Conservation (phyloP, 2,329 filamentous ascomycete genomes). For the Teratosphaeria nubilosa region DNA sequence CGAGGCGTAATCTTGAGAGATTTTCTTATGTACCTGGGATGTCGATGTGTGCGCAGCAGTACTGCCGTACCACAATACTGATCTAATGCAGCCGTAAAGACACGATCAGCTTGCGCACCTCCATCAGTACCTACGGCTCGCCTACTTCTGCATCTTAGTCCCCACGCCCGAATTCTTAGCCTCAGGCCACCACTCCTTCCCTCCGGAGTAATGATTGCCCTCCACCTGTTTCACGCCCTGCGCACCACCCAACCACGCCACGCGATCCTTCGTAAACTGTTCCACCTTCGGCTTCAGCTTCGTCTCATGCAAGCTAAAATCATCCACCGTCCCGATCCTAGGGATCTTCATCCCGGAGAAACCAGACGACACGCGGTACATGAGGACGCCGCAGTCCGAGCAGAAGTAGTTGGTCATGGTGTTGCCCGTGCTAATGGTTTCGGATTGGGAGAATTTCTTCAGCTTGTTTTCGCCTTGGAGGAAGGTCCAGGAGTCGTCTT, state of each 20-base stretch:
- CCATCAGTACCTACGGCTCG: too few species aligned
- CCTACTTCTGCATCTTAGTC: background rate
- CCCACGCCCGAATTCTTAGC: background rate
- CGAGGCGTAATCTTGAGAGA: too few species aligned
- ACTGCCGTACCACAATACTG: too few species aligned
- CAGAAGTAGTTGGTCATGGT: constrained; percentile 56
- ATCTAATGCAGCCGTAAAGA: too few species aligned
- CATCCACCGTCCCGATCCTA: constrained; percentile 52
- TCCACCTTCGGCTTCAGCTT: constrained; percentile 46
- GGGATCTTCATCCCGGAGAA: constrained; percentile 41
- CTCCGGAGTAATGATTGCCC: background rate
- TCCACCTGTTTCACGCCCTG: background rate
- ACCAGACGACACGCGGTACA: constrained; percentile 43
- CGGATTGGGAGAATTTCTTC: constrained; percentile 34
- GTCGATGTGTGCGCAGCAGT: too few species aligned
- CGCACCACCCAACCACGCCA: background rate
- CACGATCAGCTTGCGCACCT: too few species aligned
- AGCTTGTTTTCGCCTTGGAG: constrained; percentile 44
- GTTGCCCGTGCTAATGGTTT: constrained; percentile 39
- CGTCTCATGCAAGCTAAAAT: constrained; percentile 48
- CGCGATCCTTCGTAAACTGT: constrained; percentile 31
- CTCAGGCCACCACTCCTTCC: background rate
- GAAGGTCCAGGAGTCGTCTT: constrained; percentile 37
- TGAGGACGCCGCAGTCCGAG: constrained; percentile 47
- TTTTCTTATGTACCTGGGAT: too few species aligned